These are phyloP conservation scores for Nicotiana otophora DNA, from an alignment of 257 asterid genomes.

Conservation along the genomic window DNA sequence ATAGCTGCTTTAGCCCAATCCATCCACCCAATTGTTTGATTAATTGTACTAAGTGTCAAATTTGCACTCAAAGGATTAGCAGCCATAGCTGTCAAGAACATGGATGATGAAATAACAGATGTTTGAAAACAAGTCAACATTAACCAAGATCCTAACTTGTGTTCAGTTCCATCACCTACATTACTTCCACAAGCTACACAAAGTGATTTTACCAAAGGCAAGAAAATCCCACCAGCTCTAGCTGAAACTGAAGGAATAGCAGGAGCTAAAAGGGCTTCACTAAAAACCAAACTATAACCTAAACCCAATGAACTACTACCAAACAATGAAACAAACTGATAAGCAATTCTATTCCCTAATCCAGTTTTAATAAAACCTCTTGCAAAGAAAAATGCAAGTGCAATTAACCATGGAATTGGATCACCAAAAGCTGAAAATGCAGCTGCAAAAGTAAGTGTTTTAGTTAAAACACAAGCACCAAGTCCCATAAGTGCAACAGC, in stretches of 20 bases:
- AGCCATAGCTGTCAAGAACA: slow-evolving; percentile 98
- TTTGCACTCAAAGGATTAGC: slow-evolving; percentile 94
- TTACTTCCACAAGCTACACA: slow-evolving; percentile 95
- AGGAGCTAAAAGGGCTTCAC: slow-evolving; percentile 95
- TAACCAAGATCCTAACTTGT: slow-evolving; percentile 84
- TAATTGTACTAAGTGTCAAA: slow-evolving; percentile 63
- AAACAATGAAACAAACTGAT: slow-evolving; percentile 77
- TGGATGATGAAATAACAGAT: slow-evolving; percentile 82
- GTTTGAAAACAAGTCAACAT: slow-evolving; percentile 95
- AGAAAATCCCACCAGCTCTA: slow-evolving; percentile 88
- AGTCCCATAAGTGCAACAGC: slow-evolving; percentile 92
- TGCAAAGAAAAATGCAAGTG: slow-evolving; percentile 89
- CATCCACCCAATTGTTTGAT: slow-evolving; percentile 83
- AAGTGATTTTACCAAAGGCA: slow-evolving; percentile 85
- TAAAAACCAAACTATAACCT: slow-evolving; percentile 89
- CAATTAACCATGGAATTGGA: slow-evolving; percentile 94
- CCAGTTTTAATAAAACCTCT: slow-evolving; percentile 94
- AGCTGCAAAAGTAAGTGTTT: slow-evolving; percentile 80
- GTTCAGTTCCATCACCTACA: slow-evolving; percentile 89
- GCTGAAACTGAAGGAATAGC: slow-evolving; percentile 98
- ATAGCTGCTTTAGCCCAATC: slow-evolving; percentile 99
- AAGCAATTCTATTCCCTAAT: slow-evolving; percentile 84
- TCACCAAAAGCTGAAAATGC: slow-evolving; percentile 96
- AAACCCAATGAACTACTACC: slow-evolving; percentile 83
- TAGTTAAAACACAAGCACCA: slow-evolving; percentile 79